Percentiles rank a stretch among this genome's conserved stretches.
Conservation (phyloP, 2,329 filamentous ascomycete species). For the Colletotrichum cordylinicola region DNA sequence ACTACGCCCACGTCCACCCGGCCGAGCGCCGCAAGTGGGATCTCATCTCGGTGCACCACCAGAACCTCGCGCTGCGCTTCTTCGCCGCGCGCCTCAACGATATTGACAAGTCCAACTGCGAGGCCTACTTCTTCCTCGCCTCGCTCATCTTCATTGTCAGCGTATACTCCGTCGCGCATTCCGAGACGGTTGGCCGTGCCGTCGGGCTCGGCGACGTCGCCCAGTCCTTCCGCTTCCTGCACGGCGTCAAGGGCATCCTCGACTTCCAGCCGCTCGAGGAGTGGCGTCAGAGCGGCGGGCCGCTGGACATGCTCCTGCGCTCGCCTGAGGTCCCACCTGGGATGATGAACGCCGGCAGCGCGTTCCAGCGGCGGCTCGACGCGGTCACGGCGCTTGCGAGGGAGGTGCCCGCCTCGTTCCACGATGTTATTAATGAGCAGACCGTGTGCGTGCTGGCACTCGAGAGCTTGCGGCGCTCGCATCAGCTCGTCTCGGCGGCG, state of each 20-base stretch:
- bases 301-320: conserved; percentile 19
- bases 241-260: conserved; percentile 34
- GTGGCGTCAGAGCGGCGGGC: conserved; percentile 24
- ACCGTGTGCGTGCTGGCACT: conserved; percentile 21
- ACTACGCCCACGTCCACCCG: conserved; percentile 31
- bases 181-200: not conserved
- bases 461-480: conserved; percentile 15
- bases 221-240: conserved; percentile 34
- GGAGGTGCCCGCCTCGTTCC: conserved; percentile 1
- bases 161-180: conserved; percentile 31
- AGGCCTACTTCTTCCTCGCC: conserved; percentile 35
- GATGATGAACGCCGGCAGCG: not conserved
- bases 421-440: conserved; percentile 12
- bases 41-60: conserved; percentile 36
- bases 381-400: conserved; percentile 14
- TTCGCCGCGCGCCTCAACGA: conserved; percentile 30
- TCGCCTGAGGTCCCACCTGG: not conserved
- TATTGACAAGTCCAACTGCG: conserved; percentile 34
- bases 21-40: conserved; percentile 26
- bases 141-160: conserved; percentile 37
- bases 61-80: conserved; percentile 34
- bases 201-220: conserved; percentile 33
- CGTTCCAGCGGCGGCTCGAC: conserved; percentile 17
- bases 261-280: conserved; percentile 29
- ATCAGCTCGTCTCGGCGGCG: not conserved